Percentiles rank a stretch among this genome's conserved stretches.
Evolutionary conservation across 2,329 filamentous ascomycete species (phyloP).

Genomic region (Phyllosticta citrichinensis): DNA sequence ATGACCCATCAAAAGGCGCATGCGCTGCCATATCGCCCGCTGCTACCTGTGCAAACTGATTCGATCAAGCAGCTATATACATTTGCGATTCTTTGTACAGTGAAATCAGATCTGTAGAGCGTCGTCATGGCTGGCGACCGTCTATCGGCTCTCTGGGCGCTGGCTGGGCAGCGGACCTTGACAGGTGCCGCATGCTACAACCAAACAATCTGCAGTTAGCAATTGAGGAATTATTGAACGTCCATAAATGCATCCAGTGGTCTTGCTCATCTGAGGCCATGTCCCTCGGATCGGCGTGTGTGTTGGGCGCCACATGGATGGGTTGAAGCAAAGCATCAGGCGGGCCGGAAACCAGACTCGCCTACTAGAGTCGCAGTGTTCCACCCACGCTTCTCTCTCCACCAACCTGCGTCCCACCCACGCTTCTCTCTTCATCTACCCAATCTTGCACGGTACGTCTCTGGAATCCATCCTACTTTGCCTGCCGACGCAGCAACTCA

Average conservation of each 20-base stretch:
- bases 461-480: conserved; percentile 1
- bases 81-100: background rate
- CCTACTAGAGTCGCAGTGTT: conserved; percentile 9
- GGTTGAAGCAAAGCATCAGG: conserved; percentile 8
- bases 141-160: background rate
- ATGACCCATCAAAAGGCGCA: background rate
- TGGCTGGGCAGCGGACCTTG: background rate
- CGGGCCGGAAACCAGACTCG: conserved; percentile 7
- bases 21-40: background rate
- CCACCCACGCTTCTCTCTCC: conserved; percentile 7
- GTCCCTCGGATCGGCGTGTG: conserved; percentile 7
- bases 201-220: background rate
- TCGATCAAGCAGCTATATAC: background rate
- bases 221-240: conserved; percentile 5
- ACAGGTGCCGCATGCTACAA: background rate
- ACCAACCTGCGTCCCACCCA: conserved; percentile 6
- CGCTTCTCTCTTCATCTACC: background rate
- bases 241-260: conserved; percentile 2
- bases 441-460: background rate
- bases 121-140: background rate
- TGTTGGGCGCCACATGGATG: conserved; percentile 8
- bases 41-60: background rate
- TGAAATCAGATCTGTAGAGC: background rate
- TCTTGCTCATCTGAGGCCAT: conserved; percentile 3
- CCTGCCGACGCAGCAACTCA: background rate